Base-by-base conservation (phyloP, 202 grass and related monocot species). In the Schoenoplectus triqueter region DNA sequence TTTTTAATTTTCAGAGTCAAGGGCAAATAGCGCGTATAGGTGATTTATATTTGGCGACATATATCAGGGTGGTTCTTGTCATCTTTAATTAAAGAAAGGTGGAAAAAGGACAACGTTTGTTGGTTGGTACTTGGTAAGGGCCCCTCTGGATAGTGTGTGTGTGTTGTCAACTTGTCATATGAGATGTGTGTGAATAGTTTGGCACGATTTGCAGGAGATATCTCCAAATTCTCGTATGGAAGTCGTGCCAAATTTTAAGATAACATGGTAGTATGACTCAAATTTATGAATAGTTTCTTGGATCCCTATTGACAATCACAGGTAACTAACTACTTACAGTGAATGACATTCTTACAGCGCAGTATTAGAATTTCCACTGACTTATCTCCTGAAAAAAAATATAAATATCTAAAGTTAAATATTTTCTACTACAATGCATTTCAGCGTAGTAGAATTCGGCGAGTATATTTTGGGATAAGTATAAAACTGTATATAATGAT, bases 151-250 rank as follows among this genome's bases (percentile, higher is more conserved):
- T 13, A 40, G 22, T 67, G 18, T 66, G 10, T 40, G 73, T n/a
- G 7, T 77, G 51, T 15, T n/a, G n/a, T n/a, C n/a, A n/a, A n/a
- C 21, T 59, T 57, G 73, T 50, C 20, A 41, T 55, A 57, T 75
- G 51, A 40, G 19, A 55, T 39, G 73, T 51, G 57, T 40, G n/a
- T 9, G 21, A 78, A 78, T 60, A 60, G 74, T 78, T 78, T 60
- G 74, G 54, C 74, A 44, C 56, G 19, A 78, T 60, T 78, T 42
- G 74, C 74, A 78, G 2, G 10, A 75, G 20, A 75, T 60, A 60
- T 78, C 22, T 74, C 7, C 6, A 11, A n/a, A 78, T 17, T 21
- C 46, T 77, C 21, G 22, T 41, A 57, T 56, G 51, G 5, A 77
- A 57, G 51, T 42, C 74, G 22, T 78, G 74, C 52, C 74, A 59